Percentiles rank a stretch among this genome's conserved stretches.
Evolutionary conservation across 495 filamentous ascomycete species (phyloP).

Genomic region (Penicillium cataractarum): DNA sequence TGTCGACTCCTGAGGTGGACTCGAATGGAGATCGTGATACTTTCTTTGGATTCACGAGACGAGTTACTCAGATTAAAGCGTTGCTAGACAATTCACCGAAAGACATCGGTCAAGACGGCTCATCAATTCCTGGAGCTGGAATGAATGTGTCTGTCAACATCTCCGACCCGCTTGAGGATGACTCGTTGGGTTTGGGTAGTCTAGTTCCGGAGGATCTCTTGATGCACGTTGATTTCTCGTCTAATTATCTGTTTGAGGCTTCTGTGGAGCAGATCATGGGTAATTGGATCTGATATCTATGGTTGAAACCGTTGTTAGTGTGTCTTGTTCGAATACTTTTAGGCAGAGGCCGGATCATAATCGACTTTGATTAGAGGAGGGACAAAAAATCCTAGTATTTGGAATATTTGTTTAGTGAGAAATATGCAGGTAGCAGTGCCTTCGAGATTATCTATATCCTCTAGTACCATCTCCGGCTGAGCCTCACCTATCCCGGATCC

Average conservation of each 20-base stretch:
- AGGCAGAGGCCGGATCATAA: no score
- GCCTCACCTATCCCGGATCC: no score
- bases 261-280: constrained; percentile 13
- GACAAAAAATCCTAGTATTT: no score
- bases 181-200: background rate
- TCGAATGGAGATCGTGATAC: constrained; percentile 22
- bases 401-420: no score
- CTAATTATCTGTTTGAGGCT: background rate
- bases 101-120: background rate
- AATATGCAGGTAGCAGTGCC: no score
- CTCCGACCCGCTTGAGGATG: background rate
- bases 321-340: no score
- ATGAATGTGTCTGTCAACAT: background rate
- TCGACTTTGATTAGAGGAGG: no score
- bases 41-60: constrained; percentile 20
- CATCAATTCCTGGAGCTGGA: background rate
- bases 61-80: constrained; percentile 16
- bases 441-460: no score
- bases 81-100: background rate
- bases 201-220: background rate
- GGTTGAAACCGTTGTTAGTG: no score
- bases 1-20: constrained; percentile 23
- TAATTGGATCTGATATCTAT: constrained; percentile 1
- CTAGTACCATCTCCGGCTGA: no score
- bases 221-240: background rate